Evolutionary conservation across 1,284 basidiomycete genomes (phyloP).

Genomic region (Testicularia cyperi): DNA sequence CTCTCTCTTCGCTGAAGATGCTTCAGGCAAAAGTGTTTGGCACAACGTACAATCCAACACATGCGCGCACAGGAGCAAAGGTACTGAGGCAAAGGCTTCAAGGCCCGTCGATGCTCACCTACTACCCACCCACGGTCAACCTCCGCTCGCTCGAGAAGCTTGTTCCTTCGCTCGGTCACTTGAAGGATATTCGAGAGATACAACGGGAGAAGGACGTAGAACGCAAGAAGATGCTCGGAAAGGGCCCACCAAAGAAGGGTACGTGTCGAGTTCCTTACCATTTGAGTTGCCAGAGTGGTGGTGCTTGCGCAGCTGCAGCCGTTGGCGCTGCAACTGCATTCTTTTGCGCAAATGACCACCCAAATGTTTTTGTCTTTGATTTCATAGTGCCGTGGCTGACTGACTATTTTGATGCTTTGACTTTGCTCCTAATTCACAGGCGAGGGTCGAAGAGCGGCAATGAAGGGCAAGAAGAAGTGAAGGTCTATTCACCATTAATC

Average conservation of each 20-base stretch:
- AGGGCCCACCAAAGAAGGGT: conserved; percentile 60
- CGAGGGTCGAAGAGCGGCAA: conserved; percentile 55
- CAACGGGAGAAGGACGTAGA: conserved; percentile 51
- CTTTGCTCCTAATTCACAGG: conserved; percentile 17
- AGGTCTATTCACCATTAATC: too few species aligned
- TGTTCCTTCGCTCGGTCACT: conserved; percentile 15
- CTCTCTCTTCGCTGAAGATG: conserved; percentile 39
- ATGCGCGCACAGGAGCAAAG: conserved; percentile 51
- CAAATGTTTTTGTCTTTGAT: background rate
- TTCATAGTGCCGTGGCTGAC: background rate
- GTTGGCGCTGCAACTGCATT: too few species aligned
- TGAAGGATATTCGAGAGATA: conserved; percentile 37
- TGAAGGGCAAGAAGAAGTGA: conserved; percentile 57
- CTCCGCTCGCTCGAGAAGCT: conserved; percentile 28
- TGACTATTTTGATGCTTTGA: background rate
- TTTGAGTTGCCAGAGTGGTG: too few species aligned
- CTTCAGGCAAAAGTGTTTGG: conserved; percentile 48
- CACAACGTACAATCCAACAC: conserved; percentile 42
- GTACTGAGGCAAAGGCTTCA: conserved; percentile 45
- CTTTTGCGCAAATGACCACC: too few species aligned
- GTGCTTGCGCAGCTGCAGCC: too few species aligned
- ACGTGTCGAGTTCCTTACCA: conserved; percentile 12
- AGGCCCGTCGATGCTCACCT: conserved; percentile 52
- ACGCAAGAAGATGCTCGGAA: conserved; percentile 52
- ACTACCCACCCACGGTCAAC: conserved; percentile 55